These are phyloP conservation scores for Fusarium robinianum DNA, from an alignment of 2,329 filamentous ascomycete species.

Conservation along the genomic window DNA sequence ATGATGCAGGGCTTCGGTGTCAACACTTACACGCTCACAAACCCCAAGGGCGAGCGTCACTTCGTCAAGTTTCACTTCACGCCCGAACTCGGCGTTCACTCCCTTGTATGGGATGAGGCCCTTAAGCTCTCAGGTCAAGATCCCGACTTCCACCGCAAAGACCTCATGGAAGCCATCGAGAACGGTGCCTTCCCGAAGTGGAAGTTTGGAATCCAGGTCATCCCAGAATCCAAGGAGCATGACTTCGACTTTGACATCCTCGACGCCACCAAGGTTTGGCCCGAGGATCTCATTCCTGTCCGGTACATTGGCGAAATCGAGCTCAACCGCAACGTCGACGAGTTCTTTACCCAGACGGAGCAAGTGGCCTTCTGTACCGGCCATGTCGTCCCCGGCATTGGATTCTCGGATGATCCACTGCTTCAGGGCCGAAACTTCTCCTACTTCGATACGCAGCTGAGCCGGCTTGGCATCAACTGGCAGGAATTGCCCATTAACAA, in stretches of 20 bases:
- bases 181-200: slow-evolving; percentile 73
- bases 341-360: slow-evolving; percentile 82
- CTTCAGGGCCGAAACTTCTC: slow-evolving; percentile 73
- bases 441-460: slow-evolving; percentile 71
- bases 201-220: slow-evolving; percentile 81
- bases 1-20: slow-evolving; percentile 91
- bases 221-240: slow-evolving; percentile 71
- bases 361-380: slow-evolving; percentile 82
- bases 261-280: slow-evolving; percentile 86
- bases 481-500: slow-evolving; percentile 78
- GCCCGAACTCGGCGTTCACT: slow-evolving; percentile 75
- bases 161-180: slow-evolving; percentile 75
- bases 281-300: slow-evolving; percentile 74
- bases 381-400: slow-evolving; percentile 78
- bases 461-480: slow-evolving; percentile 74
- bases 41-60: slow-evolving; percentile 67
- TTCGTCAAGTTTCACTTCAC: slow-evolving; percentile 83
- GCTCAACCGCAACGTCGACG: slow-evolving; percentile 78
- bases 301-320: slow-evolving; percentile 79
- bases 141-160: slow-evolving; percentile 81
- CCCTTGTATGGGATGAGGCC: slow-evolving; percentile 79
- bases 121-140: slow-evolving; percentile 75
- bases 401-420: slow-evolving; percentile 76
- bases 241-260: slow-evolving; percentile 86
- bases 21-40: slow-evolving; percentile 74